Evolutionary conservation across 2,329 filamentous ascomycete genomes (phyloP).

Genomic region (Colletotrichum acutatum): DNA sequence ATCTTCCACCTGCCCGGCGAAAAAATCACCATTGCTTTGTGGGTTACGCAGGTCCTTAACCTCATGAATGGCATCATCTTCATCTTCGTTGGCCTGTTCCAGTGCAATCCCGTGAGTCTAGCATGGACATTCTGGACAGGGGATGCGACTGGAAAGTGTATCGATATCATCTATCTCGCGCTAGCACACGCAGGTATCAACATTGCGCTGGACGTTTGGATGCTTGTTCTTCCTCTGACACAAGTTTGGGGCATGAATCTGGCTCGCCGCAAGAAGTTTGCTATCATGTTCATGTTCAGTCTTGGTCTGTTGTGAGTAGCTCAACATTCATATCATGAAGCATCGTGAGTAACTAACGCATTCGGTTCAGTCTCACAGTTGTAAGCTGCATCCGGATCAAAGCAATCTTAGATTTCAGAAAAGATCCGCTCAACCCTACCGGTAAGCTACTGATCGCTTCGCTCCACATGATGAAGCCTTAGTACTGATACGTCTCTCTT

Average conservation of each 20-base stretch:
- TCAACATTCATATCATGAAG: too few species aligned
- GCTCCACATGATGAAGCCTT: too few species aligned
- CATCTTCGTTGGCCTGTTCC: slow-evolving; percentile 4
- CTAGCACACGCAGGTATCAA: slow-evolving; percentile 19
- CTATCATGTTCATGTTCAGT: slow-evolving; percentile 20
- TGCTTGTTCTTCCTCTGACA: slow-evolving; percentile 10
- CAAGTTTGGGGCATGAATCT: slow-evolving; percentile 24
- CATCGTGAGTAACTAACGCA: neutral
- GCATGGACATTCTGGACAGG: slow-evolving; percentile 26
- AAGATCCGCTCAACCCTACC: slow-evolving; percentile 16
- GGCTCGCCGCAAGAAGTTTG: slow-evolving; percentile 16
- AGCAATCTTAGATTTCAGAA: slow-evolving; percentile 4
- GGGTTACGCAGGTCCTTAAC: slow-evolving; percentile 5
- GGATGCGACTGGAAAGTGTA: slow-evolving; percentile 10
- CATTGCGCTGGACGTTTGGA: slow-evolving; percentile 24
- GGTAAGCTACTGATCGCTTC: neutral
- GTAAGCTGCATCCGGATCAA: slow-evolving; percentile 7
- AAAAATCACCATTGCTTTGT: slow-evolving; percentile 18
- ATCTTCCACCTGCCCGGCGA: slow-evolving; percentile 28
- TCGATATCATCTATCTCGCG: neutral
- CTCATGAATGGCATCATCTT: slow-evolving; percentile 9
- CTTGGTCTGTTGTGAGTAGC: slow-evolving; percentile 25
- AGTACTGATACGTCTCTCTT: neutral
- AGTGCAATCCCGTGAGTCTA: slow-evolving; percentile 14
- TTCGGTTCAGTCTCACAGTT: neutral